Conservation (phyloP, 768 basidiomycete species). For the Kwoniella newhampshirensis region DNA sequence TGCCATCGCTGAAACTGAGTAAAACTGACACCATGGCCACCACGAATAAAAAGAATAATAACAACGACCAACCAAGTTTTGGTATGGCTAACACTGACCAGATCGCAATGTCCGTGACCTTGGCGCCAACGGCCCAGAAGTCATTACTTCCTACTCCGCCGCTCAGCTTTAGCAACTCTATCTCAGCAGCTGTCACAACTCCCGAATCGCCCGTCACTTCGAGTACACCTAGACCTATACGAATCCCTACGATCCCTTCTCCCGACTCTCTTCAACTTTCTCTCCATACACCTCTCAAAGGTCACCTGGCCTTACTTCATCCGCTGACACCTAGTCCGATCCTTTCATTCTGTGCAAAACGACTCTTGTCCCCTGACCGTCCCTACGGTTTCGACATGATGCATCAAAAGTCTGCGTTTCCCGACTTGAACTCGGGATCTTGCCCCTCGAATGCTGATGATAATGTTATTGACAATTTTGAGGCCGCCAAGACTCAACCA, state of each 20-base stretch:
- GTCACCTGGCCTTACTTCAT: conserved; percentile 32
- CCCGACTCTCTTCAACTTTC: conserved; percentile 8
- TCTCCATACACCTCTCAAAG: conserved; percentile 21
- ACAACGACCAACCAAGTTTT: too few species aligned
- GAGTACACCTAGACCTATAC: conserved; percentile 1
- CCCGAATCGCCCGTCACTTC: not conserved
- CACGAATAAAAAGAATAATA: too few species aligned
- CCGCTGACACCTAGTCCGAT: conserved; percentile 29
- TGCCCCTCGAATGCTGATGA: not conserved
- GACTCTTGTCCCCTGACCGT: conserved; percentile 31
- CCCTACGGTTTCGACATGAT: conserved; percentile 26
- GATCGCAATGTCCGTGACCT: too few species aligned
- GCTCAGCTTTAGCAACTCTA: conserved; percentile 10
- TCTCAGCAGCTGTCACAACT: not conserved
- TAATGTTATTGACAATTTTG: not conserved
- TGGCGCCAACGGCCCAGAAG: too few species aligned
- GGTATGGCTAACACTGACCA: too few species aligned
- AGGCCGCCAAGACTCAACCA: not conserved
- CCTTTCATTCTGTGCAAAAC: conserved; percentile 31
- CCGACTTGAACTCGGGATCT: too few species aligned
- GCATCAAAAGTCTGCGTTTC: conserved; percentile 22
- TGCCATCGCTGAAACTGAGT: too few species aligned
- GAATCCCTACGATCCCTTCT: not conserved
- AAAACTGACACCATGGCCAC: too few species aligned
- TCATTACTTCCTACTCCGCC: conserved; percentile 21